Evolutionary conservation across 1,139 yeast species (phyloP).

Genomic region (Candida glucosophila): DNA sequence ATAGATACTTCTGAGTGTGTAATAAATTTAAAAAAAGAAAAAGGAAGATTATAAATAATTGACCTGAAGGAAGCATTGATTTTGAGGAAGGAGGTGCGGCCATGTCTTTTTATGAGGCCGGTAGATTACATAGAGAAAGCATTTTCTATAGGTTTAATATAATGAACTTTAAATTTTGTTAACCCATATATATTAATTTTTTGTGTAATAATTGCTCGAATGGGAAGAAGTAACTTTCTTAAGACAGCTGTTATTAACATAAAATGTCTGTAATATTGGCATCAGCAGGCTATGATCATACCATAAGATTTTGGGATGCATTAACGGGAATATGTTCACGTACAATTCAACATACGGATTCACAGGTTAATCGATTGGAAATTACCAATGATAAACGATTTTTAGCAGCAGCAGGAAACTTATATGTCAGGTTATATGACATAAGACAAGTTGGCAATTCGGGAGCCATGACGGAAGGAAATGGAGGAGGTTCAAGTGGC

Average conservation of each 20-base stretch:
- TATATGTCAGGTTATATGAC: slow-evolving; percentile 78
- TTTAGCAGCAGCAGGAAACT: slow-evolving; percentile 91
- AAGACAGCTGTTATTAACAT: no score
- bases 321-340: slow-evolving; percentile 93
- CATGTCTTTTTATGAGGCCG: no score
- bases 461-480: slow-evolving; percentile 21
- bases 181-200: no score
- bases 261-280: slow-evolving; percentile 93
- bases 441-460: slow-evolving; percentile 46
- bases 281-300: slow-evolving; percentile 97
- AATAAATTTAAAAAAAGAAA: no score
- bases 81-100: no score
- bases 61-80: no score
- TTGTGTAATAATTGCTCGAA: no score
- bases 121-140: no score
- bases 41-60: no score
- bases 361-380: slow-evolving; percentile 88
- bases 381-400: slow-evolving; percentile 88
- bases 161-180: no score
- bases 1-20: slow-evolving; percentile 21
- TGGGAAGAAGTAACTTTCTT: no score
- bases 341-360: slow-evolving; percentile 90
- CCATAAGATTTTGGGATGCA: slow-evolving; percentile 98
- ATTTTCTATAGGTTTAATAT: no score
- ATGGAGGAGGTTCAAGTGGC: slow-evolving; percentile 17